Percentiles rank a stretch among this genome's conserved stretches.
These are phyloP conservation scores for Debaryomyces tyrocola DNA, from an alignment of 805 yeast species.

Conservation along the genomic window DNA sequence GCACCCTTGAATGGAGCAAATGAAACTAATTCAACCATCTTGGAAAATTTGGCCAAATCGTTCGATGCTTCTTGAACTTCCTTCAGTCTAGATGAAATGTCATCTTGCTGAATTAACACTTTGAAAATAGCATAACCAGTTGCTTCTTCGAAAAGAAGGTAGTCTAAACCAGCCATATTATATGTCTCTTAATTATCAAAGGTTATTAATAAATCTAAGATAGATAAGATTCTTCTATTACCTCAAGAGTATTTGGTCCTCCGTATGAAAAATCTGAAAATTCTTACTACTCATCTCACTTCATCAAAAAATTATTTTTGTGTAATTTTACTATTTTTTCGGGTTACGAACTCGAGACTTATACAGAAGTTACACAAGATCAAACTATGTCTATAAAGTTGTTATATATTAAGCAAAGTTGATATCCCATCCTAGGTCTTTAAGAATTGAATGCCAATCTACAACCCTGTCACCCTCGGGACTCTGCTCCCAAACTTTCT, in stretches of 20 bases:
- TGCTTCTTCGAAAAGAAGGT: constrained; percentile 95
- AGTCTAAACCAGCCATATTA: constrained; percentile 74
- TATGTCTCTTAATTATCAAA: background rate
- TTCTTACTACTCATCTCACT: constrained; percentile 10
- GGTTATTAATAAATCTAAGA: background rate
- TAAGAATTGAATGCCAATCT: constrained; percentile 72
- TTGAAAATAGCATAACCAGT: constrained; percentile 97
- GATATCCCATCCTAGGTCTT: constrained; percentile 71
- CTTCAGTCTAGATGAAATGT: constrained; percentile 83
- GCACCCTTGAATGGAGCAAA: constrained; percentile 99
- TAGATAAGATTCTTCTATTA: background rate
- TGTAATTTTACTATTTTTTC: constrained; percentile 2
- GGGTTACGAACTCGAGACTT: background rate
- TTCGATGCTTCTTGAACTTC: constrained; percentile 91
- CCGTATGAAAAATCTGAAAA: constrained; percentile 2
- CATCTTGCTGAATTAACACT: constrained; percentile 91
- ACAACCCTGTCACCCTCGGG: constrained; percentile 57
- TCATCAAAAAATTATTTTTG: constrained; percentile 7
- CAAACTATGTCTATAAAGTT: background rate
- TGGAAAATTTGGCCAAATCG: constrained; percentile 85
- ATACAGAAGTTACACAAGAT: background rate
- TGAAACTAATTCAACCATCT: constrained; percentile 87
- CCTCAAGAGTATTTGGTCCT: background rate
- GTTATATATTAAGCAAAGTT: constrained; percentile 56
- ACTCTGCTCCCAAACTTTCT: constrained; percentile 48